Evolutionary conservation across 2,329 filamentous ascomycete genomes (phyloP), one percentile per base, ranked within the genome.

Genomic region (Didymella sp.): DNA sequence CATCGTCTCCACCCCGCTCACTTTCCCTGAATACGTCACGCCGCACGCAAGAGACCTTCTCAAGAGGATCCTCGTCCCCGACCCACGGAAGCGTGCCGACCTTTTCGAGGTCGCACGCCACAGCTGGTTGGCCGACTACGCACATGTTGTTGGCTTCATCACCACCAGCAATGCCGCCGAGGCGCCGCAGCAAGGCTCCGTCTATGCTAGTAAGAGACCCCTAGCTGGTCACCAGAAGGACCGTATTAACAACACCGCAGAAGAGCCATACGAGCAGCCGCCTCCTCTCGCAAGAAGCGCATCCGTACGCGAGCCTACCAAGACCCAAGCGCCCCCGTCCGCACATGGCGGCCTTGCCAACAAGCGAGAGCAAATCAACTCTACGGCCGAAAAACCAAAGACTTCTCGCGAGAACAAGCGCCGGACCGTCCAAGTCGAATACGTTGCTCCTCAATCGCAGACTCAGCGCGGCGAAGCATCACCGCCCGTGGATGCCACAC

Each of bases 21-120:
- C 94, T 4, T 99, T 99, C 76, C 95, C 95, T 60, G 95, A 99
- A 87, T 98, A 98, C 74, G 95, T 99, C 66, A 96, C 95, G 7
- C 95, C 95, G 7, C 95, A 99, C 76, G 94, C 95, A 21, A 86
- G 95, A 69, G 95, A 99, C 76, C 84, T 99, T 0, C 82, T 99
- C 43, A 88, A 95, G 59, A 88, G 95, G 50, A 99, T 99, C 58
- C 84, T 99, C 40, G 95, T 99, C 0, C 94, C 95, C 6, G 95
- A 98, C 75, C 95, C 95, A 48, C 86, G 95, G 63, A 96, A 96
- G 78, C 88, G 95, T 73, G 95, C 95, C 46, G 95, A 99, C 74
- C 80, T 99, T 42, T 99, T 99, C 70, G 95, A 99, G 75, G 95
- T 99, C 40, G 95, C 95, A 43, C 87, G 95, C 49, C 95, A 99